Percentiles rank a stretch among this genome's conserved stretches.
phyloP scores from a whole-genome alignment of 768 basidiomycete genomes.

The Pulveroboletus frians region DNA sequence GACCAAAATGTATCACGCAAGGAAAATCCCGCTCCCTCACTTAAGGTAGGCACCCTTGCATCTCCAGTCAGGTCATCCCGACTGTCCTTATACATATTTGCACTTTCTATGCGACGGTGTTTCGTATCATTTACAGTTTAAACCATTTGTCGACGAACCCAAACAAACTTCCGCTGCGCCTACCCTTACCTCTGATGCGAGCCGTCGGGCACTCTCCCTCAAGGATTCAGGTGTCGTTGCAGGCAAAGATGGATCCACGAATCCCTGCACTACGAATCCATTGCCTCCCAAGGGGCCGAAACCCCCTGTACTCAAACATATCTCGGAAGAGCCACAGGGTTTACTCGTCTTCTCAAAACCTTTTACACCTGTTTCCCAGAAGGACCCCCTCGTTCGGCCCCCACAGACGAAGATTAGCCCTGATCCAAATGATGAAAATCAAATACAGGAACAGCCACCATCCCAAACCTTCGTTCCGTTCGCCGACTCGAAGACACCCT shows the following conservation, averaged over 20 bases:
- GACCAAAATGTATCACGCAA: constrained; percentile 52
- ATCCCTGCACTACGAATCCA: constrained; percentile 23
- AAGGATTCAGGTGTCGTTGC: constrained; percentile 38
- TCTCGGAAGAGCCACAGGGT: constrained; percentile 33
- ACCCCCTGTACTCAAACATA: constrained; percentile 28
- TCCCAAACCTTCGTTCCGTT: constrained; percentile 40
- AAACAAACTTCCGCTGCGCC: constrained; percentile 38
- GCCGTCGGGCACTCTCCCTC: constrained; percentile 43
- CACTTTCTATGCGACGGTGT: not conserved
- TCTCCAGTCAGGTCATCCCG: not conserved
- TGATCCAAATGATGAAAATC: constrained; percentile 16
- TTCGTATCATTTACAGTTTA: constrained; percentile 43
- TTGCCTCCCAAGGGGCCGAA: constrained; percentile 19
- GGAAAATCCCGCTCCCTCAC: constrained; percentile 36
- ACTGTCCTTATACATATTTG: constrained; percentile 9
- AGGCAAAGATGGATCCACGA: constrained; percentile 18
- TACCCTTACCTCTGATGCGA: constrained; percentile 26
- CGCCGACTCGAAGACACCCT: constrained; percentile 36
- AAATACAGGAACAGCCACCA: constrained; percentile 13
- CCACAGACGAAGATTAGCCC: constrained; percentile 15
- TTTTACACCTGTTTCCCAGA: constrained; percentile 53
- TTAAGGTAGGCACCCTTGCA: constrained; percentile 11
- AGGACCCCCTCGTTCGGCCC: constrained; percentile 30
- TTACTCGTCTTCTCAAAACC: constrained; percentile 55
- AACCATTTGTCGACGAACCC: constrained; percentile 57